Base-by-base conservation (phyloP, 1,139 yeast species). In the Diutina scorzettiae region DNA sequence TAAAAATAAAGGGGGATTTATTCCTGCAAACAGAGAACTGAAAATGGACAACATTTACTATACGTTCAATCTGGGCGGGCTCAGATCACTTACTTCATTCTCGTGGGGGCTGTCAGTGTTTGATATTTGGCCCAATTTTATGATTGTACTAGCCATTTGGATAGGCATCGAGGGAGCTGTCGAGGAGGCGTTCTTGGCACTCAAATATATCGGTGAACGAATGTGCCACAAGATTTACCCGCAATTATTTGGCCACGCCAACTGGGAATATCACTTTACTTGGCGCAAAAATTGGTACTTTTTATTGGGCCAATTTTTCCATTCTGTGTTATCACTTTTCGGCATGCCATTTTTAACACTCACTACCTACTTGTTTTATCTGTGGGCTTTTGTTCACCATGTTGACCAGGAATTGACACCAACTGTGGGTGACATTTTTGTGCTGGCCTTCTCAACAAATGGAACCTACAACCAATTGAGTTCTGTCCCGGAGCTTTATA, bases 91-190 rank as follows among this genome's bases (percentile, higher is more conserved):
- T 43, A 55, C 64, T 0, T 51, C 55, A 29, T 63, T 56, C 45
- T 56, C 59, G 14, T 53, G 58, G 17, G 55, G 54, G 23, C 51
- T 50, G n/a, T 51, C 56, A 3, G 49, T 56, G 4, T 51, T 54
- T 20, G 51, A 50, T 21, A 58, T 55, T 40, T 73, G 79, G 78
- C 60, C 63, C 42, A 64, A 64, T 50, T 71, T 72, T 49, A 62
- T 73, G 50, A 45, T 65, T 4, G 53, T 59, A 16, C 53, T 66
- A 33, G 27, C 54, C 2, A 49, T 63, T 14, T 62, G 71, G 63
- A 45, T 61, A 12, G 41, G 48, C 2, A 45, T 53, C 14, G 58
- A 58, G 34, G 60, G 59, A 12, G 41, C 49, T 2, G 45, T 52
- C 14, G 58, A 58, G 33, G 61, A 62, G 45, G 3, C 50, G 5